Percentiles rank a stretch among this genome's conserved stretches.
Evolutionary conservation across 2,329 filamentous ascomycete species (phyloP).

Genomic region (Trichoderma sp.): DNA sequence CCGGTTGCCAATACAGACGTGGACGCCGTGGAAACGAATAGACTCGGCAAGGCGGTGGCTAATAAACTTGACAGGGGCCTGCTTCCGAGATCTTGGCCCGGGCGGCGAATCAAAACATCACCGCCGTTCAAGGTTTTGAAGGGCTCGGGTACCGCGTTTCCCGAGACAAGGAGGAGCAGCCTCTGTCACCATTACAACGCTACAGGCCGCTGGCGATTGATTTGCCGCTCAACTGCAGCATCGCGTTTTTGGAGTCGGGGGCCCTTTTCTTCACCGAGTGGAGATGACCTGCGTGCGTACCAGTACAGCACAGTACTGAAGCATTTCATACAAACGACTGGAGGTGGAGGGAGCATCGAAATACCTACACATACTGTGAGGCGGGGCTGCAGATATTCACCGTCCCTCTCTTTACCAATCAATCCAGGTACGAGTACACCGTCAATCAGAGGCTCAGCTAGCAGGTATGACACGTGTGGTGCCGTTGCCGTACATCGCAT

Average conservation of each 20-base stretch:
- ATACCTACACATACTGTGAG: conserved; percentile 4
- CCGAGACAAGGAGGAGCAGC: conserved; percentile 15
- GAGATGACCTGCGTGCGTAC: background rate
- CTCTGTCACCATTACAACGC: background rate
- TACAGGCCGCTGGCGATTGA: background rate
- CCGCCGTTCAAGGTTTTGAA: conserved; percentile 8
- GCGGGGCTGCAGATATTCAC: conserved; percentile 7
- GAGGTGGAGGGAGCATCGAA: background rate
- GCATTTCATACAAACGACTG: background rate
- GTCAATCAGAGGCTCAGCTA: background rate
- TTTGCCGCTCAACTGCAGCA: background rate
- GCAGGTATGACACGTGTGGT: background rate
- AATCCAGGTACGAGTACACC: background rate
- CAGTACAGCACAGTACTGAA: background rate
- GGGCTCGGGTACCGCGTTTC: conserved; percentile 13
- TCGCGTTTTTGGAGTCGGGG: background rate
- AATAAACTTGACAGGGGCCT: conserved; percentile 5
- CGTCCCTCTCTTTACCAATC: background rate
- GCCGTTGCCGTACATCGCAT: background rate
- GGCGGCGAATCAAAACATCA: conserved; percentile 16
- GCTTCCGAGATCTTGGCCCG: conserved; percentile 16
- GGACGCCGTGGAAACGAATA: conserved; percentile 14
- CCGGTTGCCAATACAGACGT: background rate
- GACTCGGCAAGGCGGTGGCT: conserved; percentile 13
- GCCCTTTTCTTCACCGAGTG: background rate